Evolutionary conservation across 164 flowering plant genomes (phyloP), one percentile per base, ranked within the genome.

Genomic region (Vitis riparia): DNA sequence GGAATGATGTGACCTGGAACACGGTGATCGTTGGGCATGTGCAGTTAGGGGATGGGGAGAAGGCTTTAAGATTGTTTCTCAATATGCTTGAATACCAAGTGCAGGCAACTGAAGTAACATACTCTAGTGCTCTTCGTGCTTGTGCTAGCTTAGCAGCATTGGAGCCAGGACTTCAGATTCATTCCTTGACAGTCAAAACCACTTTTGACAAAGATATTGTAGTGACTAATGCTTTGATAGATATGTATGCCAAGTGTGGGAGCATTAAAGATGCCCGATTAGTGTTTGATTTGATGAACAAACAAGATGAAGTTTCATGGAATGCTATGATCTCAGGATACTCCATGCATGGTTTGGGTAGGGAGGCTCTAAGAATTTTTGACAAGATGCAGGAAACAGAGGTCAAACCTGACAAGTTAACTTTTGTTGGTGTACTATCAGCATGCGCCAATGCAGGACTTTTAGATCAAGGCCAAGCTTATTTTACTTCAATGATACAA

Each of bases 221-320:
- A 1, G 94, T 91, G 13, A 67, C 73, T 8, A 94, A 91, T 79
- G 78, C 93, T 70, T 79, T 92, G 74, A 83, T 92, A 67, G 98
- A 95, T 72, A 95, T 93, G 99, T 93, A 95, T 81, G 93, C 91
- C 37, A 93, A 93, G 76, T 93, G 98, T 73, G 98, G 99, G 19
- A 81, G 68, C 62, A 91, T 91, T 59, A 83, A 75, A 57, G 87
- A 86, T 68, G 93, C 97, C 8, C 85, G 82, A 10, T 71, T 73
- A 59, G 80, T 84, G 1, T 92, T 92, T 79, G 86, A 89, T 49
- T 70, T 17, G 70, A 83, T 87, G 86, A 64, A 32, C 12, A 61
- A 80, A 55, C 77, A 70, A 32, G 91, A 91, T 61, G 78, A 75
- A 56, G 87, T 92, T 37, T 91, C 99, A 51, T 94, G 94, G 97